Evolutionary conservation across 2,329 filamentous ascomycete genomes (phyloP).

Genomic region (Talaromyces verruculosus): DNA sequence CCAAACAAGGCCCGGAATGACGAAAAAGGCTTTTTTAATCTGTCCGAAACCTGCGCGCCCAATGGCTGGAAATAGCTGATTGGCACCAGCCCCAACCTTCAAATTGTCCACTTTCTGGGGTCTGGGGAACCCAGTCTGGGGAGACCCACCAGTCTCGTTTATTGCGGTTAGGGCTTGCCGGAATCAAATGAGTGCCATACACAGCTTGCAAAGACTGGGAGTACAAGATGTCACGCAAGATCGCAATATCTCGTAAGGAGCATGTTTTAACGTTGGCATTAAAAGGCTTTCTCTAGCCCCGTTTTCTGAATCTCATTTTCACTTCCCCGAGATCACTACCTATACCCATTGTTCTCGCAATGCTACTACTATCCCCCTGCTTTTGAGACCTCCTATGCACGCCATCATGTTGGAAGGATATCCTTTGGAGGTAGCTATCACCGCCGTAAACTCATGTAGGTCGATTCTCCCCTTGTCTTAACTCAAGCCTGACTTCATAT

Average conservation of each 20-base stretch:
- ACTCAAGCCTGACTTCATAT: background rate
- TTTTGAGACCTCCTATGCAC: background rate
- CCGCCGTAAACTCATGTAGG: background rate
- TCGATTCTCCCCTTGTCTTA: background rate
- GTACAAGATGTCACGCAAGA: background rate
- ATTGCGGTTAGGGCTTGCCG: background rate
- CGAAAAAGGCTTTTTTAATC: background rate
- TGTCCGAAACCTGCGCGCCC: background rate
- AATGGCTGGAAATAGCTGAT: background rate
- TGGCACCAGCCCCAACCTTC: background rate
- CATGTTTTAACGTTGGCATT: background rate
- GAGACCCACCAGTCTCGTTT: background rate
- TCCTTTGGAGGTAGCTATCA: background rate
- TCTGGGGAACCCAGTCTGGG: constrained; percentile 19
- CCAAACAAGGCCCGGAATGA: background rate
- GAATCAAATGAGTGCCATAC: background rate
- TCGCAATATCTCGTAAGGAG: background rate
- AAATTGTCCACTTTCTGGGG: background rate
- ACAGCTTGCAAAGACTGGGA: background rate
- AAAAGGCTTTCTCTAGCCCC: background rate
- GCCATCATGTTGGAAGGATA: background rate
- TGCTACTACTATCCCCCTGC: background rate
- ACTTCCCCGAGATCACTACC: background rate
- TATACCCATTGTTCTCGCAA: background rate
- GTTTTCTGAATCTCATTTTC: background rate